Base-by-base conservation (phyloP, 192 early-diverging fungal species). In the Phycomyces nitens region DNA sequence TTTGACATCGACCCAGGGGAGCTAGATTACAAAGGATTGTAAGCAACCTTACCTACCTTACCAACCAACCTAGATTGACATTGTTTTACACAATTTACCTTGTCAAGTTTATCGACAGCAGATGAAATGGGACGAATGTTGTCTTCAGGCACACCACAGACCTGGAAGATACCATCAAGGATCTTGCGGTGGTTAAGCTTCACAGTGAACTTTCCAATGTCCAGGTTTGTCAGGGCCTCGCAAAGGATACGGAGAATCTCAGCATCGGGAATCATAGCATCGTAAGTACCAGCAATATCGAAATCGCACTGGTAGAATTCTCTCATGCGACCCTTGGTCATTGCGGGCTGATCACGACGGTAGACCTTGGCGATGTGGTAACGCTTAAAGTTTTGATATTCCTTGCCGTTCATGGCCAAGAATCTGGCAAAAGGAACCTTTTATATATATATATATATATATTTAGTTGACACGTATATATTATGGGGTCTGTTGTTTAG, bases 291-390 rank as follows among this genome's bases (percentile, higher is more conserved):
- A 16, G 96, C 96, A 74, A 99, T 88, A 71, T 99, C 96, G 58
- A 94, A 96, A 82, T 99, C 96, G 71, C 95, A 98, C 72, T 99
- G 95, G 80, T 85, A 95, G 57, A 99, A 99, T 78, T 99, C 96
- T 66, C 96, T 81, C 90, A 98, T 92, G 12, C 95, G 86, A 1
- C 96, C 95, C 76, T 97, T 94, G 61, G 92, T 94, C 87, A 99
- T 92, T 4, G 94, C 92, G 38, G 96, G 96, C 68, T 98, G 93
- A 76, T 98, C 96, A 20, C 96, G 83, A 47, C 96, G 86, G 78
- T 99, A 99, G 42, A 98, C 95, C 75, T 96, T 97, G 62, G 94
- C 96, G 62, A 99, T 97, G 40, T 99, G 94, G 80, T 96, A 99
- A 40, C 96, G 80, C 75, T 98, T 98, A 64, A 99, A 89, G 78